phyloP scores from a whole-genome alignment of 768 basidiomycete species.

The Psilocybe cubensis region DNA sequence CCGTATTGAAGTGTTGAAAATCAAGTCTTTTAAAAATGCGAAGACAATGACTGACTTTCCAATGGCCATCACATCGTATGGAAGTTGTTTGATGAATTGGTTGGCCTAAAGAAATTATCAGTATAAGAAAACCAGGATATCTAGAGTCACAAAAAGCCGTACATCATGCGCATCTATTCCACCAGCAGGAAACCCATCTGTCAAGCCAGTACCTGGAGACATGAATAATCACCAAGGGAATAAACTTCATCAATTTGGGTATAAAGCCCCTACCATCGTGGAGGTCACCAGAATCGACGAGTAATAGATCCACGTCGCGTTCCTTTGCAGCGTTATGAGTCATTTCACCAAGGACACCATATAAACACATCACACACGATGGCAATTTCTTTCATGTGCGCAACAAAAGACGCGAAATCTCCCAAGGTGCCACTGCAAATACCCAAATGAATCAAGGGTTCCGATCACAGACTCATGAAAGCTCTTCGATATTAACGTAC shows the following conservation, averaged over 20 bases:
- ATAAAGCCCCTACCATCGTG: slow-evolving; percentile 56
- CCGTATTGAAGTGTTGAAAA: not conserved
- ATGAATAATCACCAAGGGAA: not conserved
- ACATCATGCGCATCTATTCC: slow-evolving; percentile 77
- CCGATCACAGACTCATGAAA: not conserved
- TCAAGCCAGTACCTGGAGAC: slow-evolving; percentile 67
- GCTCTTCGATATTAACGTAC: slow-evolving; percentile 14
- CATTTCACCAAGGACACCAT: not conserved
- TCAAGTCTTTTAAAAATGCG: not conserved
- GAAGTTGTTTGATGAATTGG: slow-evolving; percentile 69
- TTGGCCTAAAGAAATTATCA: slow-evolving; percentile 58
- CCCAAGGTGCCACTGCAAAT: slow-evolving; percentile 48
- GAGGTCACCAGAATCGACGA: slow-evolving; percentile 83
- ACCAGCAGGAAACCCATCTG: slow-evolving; percentile 73
- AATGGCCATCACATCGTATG: slow-evolving; percentile 83
- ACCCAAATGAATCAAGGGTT: not conserved
- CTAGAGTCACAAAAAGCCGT: slow-evolving; percentile 11
- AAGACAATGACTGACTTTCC: slow-evolving; percentile 65
- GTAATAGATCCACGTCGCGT: slow-evolving; percentile 79
- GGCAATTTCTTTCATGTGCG: slow-evolving; percentile 80
- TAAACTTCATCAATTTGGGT: not conserved
- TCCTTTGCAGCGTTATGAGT: slow-evolving; percentile 32
- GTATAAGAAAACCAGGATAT: not conserved
- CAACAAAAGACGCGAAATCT: slow-evolving; percentile 82
- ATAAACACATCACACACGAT: slow-evolving; percentile 40